Conservation (phyloP, 257 asterid genomes). For the Rauvolfia tetraphylla region DNA sequence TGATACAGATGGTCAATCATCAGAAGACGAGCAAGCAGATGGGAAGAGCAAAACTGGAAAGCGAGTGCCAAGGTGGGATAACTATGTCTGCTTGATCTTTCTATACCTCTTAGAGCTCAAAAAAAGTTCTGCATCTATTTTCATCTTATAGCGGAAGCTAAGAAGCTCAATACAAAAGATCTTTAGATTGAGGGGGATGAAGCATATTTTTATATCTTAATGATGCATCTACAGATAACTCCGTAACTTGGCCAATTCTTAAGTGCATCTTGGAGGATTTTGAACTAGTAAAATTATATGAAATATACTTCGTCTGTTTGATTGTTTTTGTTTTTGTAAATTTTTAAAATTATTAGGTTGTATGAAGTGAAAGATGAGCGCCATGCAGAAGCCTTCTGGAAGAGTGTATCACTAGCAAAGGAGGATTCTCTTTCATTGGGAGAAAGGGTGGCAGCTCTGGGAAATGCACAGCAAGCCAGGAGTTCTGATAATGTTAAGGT, state of each 20-base stretch:
- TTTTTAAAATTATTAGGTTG: constrained; percentile 46
- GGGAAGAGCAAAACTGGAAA: constrained; percentile 31
- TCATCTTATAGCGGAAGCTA: background rate
- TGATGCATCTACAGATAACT: background rate
- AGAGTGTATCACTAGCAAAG: constrained; percentile 53
- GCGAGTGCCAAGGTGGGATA: constrained; percentile 63
- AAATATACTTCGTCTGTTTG: background rate
- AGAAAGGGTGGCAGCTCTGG: constrained; percentile 60
- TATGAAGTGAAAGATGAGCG: constrained; percentile 87
- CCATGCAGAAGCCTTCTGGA: constrained; percentile 87
- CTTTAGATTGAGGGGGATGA: background rate
- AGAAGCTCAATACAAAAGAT: background rate
- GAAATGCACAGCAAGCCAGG: constrained; percentile 20
- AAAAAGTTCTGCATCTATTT: background rate
- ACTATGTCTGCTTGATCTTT: background rate
- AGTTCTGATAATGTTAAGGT: constrained; percentile 48
- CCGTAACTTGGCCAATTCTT: background rate
- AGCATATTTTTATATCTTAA: background rate
- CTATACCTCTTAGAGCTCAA: background rate
- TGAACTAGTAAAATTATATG: background rate
- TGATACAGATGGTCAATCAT: constrained; percentile 48
- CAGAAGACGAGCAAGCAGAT: constrained; percentile 49
- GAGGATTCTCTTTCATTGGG: constrained; percentile 83
- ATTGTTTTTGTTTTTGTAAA: background rate
- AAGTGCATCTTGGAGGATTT: background rate